Evolutionary conservation across 345 rosid genomes (phyloP).

Genomic region (Arabidopsis suecica): DNA sequence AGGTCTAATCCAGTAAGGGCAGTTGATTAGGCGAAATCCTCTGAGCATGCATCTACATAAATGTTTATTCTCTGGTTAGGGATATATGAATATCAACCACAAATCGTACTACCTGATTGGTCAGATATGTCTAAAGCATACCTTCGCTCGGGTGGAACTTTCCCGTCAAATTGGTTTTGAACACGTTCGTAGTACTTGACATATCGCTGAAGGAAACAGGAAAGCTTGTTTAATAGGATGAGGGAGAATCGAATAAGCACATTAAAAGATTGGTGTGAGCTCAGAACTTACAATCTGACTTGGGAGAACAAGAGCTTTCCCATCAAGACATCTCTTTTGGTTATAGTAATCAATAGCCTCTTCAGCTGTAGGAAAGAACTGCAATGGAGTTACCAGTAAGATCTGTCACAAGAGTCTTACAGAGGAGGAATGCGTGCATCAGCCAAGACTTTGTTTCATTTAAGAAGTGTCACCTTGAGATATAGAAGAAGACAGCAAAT

Average conservation of each 20-base stretch:
- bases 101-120: slow-evolving; percentile 22
- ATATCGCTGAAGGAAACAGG: slow-evolving; percentile 61
- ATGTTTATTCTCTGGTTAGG: slow-evolving; percentile 16
- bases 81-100: slow-evolving; percentile 16
- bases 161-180: slow-evolving; percentile 63
- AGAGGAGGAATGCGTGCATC: neutral
- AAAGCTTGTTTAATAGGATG: slow-evolving; percentile 30
- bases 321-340: slow-evolving; percentile 92
- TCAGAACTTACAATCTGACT: slow-evolving; percentile 89
- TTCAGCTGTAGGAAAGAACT: slow-evolving; percentile 93
- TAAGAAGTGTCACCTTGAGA: slow-evolving; percentile 65
- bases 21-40: slow-evolving; percentile 85
- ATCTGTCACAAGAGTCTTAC: slow-evolving; percentile 6
- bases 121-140: slow-evolving; percentile 42
- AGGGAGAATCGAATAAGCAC: neutral
- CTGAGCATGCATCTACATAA: slow-evolving; percentile 85
- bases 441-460: slow-evolving; percentile 10
- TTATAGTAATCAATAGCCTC: slow-evolving; percentile 85
- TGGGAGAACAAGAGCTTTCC: slow-evolving; percentile 90
- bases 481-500: slow-evolving; percentile 89
- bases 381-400: slow-evolving; percentile 41
- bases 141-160: slow-evolving; percentile 80
- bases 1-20: slow-evolving; percentile 98
- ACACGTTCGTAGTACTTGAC: slow-evolving; percentile 76
- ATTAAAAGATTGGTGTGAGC: slow-evolving; percentile 34